A percentile compares a stretch with the other conserved stretches of the same genome.
These are phyloP conservation scores for Gossypium sturtianum DNA, from an alignment of 345 rosid genomes.

Conservation along the genomic window DNA sequence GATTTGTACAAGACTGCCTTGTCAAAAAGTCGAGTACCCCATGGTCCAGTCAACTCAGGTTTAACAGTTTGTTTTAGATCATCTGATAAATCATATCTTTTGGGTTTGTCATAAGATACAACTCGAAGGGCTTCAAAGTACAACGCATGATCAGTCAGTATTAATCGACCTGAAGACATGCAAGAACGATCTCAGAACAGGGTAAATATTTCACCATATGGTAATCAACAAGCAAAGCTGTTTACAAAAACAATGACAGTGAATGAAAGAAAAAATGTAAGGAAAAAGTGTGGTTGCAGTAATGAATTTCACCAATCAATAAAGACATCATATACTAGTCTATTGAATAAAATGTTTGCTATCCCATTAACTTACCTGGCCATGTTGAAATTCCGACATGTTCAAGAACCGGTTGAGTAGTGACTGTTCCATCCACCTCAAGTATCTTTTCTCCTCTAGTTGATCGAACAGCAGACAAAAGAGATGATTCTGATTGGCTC, in stretches of 20 bases:
- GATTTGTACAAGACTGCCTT: constrained; percentile 88
- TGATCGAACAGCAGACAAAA: constrained; percentile 63
- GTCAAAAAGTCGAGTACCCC: constrained; percentile 97
- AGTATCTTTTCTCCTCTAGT: constrained; percentile 70
- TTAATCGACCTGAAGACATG: constrained; percentile 63
- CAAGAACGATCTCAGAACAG: constrained; percentile 1
- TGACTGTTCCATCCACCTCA: constrained; percentile 92
- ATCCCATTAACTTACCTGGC: constrained; percentile 57
- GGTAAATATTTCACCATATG: neutral
- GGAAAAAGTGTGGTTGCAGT: neutral
- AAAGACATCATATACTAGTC: neutral
- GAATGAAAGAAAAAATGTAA: neutral
- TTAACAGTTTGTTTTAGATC: constrained; percentile 85
- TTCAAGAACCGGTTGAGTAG: constrained; percentile 97
- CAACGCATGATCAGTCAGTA: constrained; percentile 82
- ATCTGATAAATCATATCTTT: constrained; percentile 71
- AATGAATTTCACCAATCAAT: neutral
- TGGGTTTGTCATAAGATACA: constrained; percentile 85
- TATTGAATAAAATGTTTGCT: neutral
- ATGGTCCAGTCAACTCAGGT: constrained; percentile 93
- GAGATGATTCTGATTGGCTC: constrained; percentile 77
- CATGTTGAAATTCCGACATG: constrained; percentile 93
- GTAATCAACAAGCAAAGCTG: neutral
- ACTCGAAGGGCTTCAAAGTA: constrained; percentile 89
- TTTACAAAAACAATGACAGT: neutral